These are phyloP conservation scores for Arachis monticola DNA, from an alignment of 331 rosid genomes.

Conservation along the genomic window DNA sequence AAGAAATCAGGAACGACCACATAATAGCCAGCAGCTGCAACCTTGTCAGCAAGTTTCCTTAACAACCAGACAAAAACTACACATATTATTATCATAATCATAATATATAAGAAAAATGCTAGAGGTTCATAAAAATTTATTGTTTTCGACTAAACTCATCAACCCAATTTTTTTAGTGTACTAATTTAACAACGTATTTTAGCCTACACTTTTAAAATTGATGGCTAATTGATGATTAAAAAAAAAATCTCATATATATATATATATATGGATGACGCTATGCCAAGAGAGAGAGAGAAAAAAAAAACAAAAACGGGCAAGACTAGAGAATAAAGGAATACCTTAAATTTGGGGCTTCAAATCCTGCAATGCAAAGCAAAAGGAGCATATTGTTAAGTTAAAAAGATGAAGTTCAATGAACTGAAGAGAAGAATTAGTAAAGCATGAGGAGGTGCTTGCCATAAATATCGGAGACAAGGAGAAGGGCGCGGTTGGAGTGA, in stretches of 20 bases:
- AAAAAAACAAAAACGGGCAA: background rate
- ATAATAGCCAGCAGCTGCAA: constrained; percentile 63
- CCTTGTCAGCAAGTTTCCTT: constrained; percentile 68
- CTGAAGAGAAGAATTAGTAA: background rate
- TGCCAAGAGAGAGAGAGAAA: no score
- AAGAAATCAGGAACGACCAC: constrained; percentile 63
- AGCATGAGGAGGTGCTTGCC: constrained; percentile 41
- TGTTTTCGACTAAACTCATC: no score
- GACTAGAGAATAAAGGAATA: constrained; percentile 26
- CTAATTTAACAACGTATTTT: no score
- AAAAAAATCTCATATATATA: no score
- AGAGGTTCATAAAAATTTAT: no score
- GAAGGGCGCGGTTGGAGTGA: constrained; percentile 55
- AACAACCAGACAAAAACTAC: constrained; percentile 11
- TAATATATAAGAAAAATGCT: no score
- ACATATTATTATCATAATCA: no score
- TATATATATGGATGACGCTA: no score
- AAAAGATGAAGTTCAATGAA: background rate
- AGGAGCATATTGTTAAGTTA: constrained; percentile 16
- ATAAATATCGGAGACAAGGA: constrained; percentile 58
- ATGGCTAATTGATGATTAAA: no score
- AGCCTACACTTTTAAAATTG: no score
- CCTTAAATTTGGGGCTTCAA: constrained; percentile 67
- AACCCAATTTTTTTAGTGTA: no score
- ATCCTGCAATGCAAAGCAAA: constrained; percentile 46